These are phyloP conservation scores for Podaxis mareebaensis DNA, from an alignment of 768 basidiomycete genomes.

Conservation along the genomic window DNA sequence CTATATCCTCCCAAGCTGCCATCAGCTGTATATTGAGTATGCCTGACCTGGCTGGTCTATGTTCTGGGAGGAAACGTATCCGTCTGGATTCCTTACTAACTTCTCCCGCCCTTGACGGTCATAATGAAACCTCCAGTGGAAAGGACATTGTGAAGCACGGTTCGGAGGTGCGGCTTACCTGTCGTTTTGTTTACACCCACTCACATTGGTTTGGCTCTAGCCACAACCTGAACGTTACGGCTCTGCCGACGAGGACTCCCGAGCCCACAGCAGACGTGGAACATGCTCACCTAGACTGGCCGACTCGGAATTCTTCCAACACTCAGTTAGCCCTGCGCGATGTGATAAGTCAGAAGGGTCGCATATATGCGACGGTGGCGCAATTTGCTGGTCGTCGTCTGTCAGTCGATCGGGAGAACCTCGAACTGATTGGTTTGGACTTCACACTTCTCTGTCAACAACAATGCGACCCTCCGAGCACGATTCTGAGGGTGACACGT, in stretches of 20 bases:
- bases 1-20: constrained; percentile 6
- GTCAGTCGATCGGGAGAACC: neutral
- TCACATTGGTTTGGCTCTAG: neutral
- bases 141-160: neutral
- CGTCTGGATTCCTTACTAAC: neutral
- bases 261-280: neutral
- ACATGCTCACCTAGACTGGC: neutral
- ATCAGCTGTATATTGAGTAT: constrained; percentile 43
- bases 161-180: neutral
- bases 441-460: neutral
- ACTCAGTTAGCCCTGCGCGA: neutral
- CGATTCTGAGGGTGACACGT: neutral
- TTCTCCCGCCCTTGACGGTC: neutral
- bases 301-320: neutral
- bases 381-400: neutral
- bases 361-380: neutral
- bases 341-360: neutral
- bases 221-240: neutral
- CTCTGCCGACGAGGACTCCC: neutral
- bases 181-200: neutral
- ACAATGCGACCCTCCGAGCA: neutral
- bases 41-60: constrained; percentile 45
- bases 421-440: neutral
- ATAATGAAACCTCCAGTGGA: neutral
- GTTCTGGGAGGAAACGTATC: constrained; percentile 7